phyloP scores from a whole-genome alignment of 2,329 filamentous ascomycete species.

The Phaeophleospora eucalypticola region DNA sequence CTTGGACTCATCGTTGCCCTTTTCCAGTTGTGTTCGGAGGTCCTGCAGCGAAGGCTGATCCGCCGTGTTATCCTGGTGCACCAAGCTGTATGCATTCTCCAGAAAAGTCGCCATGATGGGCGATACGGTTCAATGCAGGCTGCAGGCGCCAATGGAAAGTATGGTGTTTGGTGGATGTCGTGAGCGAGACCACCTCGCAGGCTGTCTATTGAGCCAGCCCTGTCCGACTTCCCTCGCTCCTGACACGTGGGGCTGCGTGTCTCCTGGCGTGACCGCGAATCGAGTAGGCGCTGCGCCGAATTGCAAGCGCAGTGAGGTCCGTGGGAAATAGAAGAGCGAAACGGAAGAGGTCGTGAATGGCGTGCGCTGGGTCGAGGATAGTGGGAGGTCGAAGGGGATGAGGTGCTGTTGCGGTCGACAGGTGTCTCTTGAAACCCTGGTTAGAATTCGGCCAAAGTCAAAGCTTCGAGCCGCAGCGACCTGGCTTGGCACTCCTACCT shows the following conservation, averaged over 20 bases:
- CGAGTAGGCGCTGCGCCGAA: neutral
- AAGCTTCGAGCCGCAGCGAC: neutral
- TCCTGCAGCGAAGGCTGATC: conserved; percentile 89
- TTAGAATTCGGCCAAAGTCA: neutral
- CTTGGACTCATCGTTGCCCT: conserved; percentile 38
- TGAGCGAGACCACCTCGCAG: conserved; percentile 28
- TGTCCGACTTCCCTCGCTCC: conserved; percentile 13
- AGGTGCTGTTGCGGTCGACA: neutral
- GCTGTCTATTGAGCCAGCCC: conserved; percentile 27
- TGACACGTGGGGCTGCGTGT: conserved; percentile 9
- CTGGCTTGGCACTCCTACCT: conserved; percentile 3
- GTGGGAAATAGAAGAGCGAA: no score
- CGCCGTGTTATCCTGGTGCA: conserved; percentile 95
- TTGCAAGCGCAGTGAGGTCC: no score
- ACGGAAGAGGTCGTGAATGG: no score
- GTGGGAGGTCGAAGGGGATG: no score
- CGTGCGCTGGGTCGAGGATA: no score
- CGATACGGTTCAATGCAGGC: conserved; percentile 1
- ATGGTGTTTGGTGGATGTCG: conserved; percentile 3
- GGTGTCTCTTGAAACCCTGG: neutral
- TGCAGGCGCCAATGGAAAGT: conserved; percentile 1
- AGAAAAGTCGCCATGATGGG: conserved; percentile 86
- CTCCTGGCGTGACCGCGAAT: neutral
- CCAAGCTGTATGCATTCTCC: conserved; percentile 91
- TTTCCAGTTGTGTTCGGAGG: conserved; percentile 62